A percentile compares a stretch with the other conserved stretches of the same genome.
phyloP scores from a whole-genome alignment of 257 asterid species.

The Leonotis leonurus region DNA sequence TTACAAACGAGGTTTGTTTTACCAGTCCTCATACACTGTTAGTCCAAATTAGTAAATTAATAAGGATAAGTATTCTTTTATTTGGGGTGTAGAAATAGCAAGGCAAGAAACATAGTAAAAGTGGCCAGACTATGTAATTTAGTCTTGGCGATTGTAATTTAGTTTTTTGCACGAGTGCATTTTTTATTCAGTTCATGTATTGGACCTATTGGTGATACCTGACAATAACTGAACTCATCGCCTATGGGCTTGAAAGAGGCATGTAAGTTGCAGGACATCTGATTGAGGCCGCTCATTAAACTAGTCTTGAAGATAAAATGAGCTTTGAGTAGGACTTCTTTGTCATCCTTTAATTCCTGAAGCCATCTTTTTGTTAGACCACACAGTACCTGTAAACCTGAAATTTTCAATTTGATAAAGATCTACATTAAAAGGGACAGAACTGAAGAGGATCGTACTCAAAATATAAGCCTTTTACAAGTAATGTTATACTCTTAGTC shows the following conservation, averaged over 20 bases:
- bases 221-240: conserved; percentile 58
- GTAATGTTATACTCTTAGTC: background rate
- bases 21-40: conserved; percentile 5
- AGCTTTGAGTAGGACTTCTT: conserved; percentile 56
- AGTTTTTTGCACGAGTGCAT: no score
- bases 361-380: conserved; percentile 72
- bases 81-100: no score
- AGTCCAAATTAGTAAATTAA: background rate
- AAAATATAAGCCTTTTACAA: background rate
- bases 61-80: no score
- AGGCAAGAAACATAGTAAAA: no score
- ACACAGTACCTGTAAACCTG: conserved; percentile 58
- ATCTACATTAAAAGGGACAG: background rate
- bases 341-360: conserved; percentile 59
- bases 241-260: conserved; percentile 43
- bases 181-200: no score
- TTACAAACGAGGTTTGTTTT: background rate
- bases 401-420: conserved; percentile 23
- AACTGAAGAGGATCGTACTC: background rate
- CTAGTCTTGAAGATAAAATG: conserved; percentile 59
- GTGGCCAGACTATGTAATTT: no score
- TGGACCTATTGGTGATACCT: no score
- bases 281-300: conserved; percentile 41
- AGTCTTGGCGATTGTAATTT: no score
- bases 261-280: conserved; percentile 70